phyloP scores from a whole-genome alignment of 257 asterid genomes.

The Apocynum venetum region DNA sequence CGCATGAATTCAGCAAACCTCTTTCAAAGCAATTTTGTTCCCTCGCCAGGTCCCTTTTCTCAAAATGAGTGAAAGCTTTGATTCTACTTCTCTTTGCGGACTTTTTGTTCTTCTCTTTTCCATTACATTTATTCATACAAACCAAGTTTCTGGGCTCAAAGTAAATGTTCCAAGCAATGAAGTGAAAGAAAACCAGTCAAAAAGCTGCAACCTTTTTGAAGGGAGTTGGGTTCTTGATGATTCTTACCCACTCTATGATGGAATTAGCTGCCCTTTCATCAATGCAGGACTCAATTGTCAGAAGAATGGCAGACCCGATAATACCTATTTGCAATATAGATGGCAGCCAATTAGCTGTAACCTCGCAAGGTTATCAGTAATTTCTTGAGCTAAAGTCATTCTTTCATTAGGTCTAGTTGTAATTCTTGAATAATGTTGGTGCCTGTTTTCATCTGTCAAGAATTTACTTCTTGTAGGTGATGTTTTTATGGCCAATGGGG shows the following conservation, averaged over 20 bases:
- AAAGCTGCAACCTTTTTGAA: slow-evolving; percentile 39
- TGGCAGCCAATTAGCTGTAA: slow-evolving; percentile 62
- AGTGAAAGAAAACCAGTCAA: slow-evolving; percentile 4
- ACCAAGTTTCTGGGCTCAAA: not conserved
- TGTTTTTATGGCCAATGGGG: not conserved
- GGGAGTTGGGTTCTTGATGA: slow-evolving; percentile 69
- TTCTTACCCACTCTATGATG: slow-evolving; percentile 47
- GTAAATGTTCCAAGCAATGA: not conserved
- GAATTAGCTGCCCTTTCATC: slow-evolving; percentile 53
- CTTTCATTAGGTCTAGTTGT: too few relatives aligned
- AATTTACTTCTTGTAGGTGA: not conserved
- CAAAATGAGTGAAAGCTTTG: slow-evolving; percentile 7
- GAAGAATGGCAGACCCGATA: slow-evolving; percentile 55
- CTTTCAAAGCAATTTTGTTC: not conserved
- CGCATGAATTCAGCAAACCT: not conserved
- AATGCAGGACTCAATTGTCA: slow-evolving; percentile 49
- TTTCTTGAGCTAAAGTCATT: not conserved
- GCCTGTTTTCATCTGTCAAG: not conserved
- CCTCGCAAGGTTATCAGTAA: slow-evolving; percentile 36
- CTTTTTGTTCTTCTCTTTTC: not conserved
- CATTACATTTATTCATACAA: not conserved
- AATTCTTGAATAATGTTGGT: not conserved
- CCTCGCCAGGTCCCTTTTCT: not conserved
- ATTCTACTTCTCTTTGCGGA: slow-evolving; percentile 1
- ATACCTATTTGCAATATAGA: slow-evolving; percentile 35